phyloP scores from a whole-genome alignment of 192 early-diverging fungal species.

The Coemansia sp. region DNA sequence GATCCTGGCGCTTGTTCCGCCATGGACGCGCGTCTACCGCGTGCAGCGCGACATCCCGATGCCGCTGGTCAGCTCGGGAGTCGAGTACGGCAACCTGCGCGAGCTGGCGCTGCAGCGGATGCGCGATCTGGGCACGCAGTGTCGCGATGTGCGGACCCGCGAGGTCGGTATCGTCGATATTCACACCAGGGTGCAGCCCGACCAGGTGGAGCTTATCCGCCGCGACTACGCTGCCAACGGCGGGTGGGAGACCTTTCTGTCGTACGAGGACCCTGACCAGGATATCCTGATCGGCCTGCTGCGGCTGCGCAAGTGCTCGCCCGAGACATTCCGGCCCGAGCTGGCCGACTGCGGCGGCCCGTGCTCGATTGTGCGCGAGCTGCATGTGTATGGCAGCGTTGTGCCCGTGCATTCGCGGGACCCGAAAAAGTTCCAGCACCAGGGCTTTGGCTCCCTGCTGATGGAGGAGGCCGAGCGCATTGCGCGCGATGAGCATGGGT shows the following conservation, averaged over 20 bases:
- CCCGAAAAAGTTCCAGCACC: constrained; percentile 99
- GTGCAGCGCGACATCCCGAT: constrained; percentile 99
- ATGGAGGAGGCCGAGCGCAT: constrained; percentile 99
- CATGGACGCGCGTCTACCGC: constrained; percentile 98
- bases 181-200: constrained; percentile 91
- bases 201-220: constrained; percentile 92
- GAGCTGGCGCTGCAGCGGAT: constrained; percentile 94
- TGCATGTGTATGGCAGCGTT: constrained; percentile 97
- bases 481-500: constrained; percentile 95
- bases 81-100: constrained; percentile 96
- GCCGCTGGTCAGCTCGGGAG: constrained; percentile 97
- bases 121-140: constrained; percentile 94
- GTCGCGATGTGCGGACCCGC: constrained; percentile 95
- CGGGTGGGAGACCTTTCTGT: constrained; percentile 99
- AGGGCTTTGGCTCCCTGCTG: constrained; percentile 95
- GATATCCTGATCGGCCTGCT: constrained; percentile 96
- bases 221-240: constrained; percentile 98
- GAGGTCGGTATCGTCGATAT: constrained; percentile 99
- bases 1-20: constrained; percentile 94
- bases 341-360: constrained; percentile 69
- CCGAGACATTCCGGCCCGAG: constrained; percentile 88
- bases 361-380: constrained; percentile 92
- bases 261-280: constrained; percentile 95
- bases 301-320: constrained; percentile 90
- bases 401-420: constrained; percentile 96